Evolutionary conservation across 2,329 filamentous ascomycete genomes (phyloP), one percentile per base, ranked within the genome.

Genomic region (Claviceps purpurea): DNA sequence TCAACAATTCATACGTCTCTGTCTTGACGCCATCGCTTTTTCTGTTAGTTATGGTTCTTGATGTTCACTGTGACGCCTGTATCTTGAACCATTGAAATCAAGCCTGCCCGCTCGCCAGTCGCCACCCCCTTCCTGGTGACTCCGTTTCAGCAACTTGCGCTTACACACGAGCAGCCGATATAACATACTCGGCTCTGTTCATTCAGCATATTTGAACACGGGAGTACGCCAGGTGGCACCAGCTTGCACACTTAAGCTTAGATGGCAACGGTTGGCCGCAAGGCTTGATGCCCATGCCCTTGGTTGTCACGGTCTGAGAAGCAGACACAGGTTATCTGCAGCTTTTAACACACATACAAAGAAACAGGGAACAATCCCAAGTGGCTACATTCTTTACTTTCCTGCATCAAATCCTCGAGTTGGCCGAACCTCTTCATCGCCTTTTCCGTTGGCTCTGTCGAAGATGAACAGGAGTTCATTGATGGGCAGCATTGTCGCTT

Each of bases 401-500:
- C 37, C n/a, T 42, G 8, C 14, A 34, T 18, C 16, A 11, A 18
- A 20, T 37, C 24, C 30, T 37, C n/a, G 48, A 24, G 34, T 4
- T 4, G 24, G 4, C 37, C 10, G 13, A 18, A 22, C 18, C 34
- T 34, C 18, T 24, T 47, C 16, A 16, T 42, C 18, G 34, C 16
- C 13, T 18, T 47, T n/a, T 14, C 18, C 24, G 14, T 34, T n/a
- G 8, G 10, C 43, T n/a, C 38, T 11, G 37, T 46, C 58, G 39
- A 52, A 52, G 45, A 52, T 54, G 42, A 52, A 60, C 54, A 57
- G 59, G 50, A 45, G 43, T 7, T 47, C 34, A n/a, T 43, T 55
- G 37, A 51, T 59, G 47, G 78, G 79, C 47, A 76, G 71, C 60
- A 64, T 84, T 50, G 70, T 84, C 50, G 78, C 79, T 55, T 73